Base-by-base conservation (phyloP, 1,139 yeast genomes). In the Scheffersomyces illinoinensis region DNA sequence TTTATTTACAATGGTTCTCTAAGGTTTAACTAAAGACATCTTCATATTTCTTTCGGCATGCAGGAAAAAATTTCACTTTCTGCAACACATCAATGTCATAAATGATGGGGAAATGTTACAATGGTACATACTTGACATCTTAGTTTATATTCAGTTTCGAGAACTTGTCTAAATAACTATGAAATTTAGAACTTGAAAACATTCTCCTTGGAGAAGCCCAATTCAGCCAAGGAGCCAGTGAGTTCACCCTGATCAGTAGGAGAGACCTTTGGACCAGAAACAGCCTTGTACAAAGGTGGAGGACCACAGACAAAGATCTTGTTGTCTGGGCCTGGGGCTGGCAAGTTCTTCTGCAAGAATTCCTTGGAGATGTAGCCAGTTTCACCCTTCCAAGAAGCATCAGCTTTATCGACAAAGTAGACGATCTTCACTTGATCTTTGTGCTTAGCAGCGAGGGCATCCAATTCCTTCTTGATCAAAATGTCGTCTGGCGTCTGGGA, bases 241-340 rank as follows among this genome's bases (percentile, higher is more conserved):
- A 96, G 85, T 77, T 91, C 97, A 76, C 99, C 99, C 81, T 95
- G 99, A 72, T 93, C 98, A 59, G 88, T 72, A 68, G 98, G 97
- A 57, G 96, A 88, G 54, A 78, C 83, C 85, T 95, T 95, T 68
- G 77, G 76, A 72, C 99, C 99, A 51, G 97, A 92, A 56, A 71
- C 57, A 48, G 75, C 69, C 57, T 65, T 64, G 69, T 69, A 70
- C 66, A 71, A 64, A 20, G 66, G 66, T 52, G 74, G 75, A 53
- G 75, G 75, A 7, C 75, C 75, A 67, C 83, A 93, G 74, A 66
- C 97, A 90, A 66, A 90, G 97, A 66, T 97, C 99, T 81, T 98
- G 92, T 66, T 91, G 88, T 73, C 93, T 89, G 64, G 91, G 84
- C 76, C 91, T 87, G 73, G 88, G 80, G 68, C 86, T 82, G 64